These are phyloP conservation scores for Zalaria obscura DNA, from an alignment of 2,329 filamentous ascomycete species.

Conservation along the genomic window DNA sequence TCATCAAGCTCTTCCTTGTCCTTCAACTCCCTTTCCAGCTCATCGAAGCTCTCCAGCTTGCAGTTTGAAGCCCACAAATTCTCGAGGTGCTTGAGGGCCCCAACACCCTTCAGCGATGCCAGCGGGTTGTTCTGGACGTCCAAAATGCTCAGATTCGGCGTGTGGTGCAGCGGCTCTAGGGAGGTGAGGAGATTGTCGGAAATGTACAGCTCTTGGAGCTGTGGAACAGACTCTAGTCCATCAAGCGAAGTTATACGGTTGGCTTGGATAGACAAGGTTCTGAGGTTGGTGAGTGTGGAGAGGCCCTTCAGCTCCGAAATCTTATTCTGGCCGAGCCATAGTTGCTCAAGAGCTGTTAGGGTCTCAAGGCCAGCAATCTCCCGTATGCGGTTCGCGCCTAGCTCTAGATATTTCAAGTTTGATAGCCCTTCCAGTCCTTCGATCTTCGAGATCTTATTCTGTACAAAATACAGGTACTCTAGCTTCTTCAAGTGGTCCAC, in stretches of 20 bases:
- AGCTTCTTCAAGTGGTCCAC: constrained; percentile 64
- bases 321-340: constrained; percentile 96
- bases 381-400: constrained; percentile 83
- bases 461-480: constrained; percentile 78
- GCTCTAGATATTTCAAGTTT: constrained; percentile 68
- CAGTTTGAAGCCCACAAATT: constrained; percentile 95
- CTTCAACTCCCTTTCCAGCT: constrained; percentile 63
- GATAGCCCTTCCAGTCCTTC: constrained; percentile 66
- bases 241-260: constrained; percentile 74
- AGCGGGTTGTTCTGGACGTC: constrained; percentile 87
- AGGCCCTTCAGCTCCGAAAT: constrained; percentile 74
- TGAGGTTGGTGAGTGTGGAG: constrained; percentile 59
- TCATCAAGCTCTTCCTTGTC: constrained; percentile 73
- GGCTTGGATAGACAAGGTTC: constrained; percentile 85
- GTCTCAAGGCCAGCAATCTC: constrained; percentile 76
- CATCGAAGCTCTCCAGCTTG: constrained; percentile 60
- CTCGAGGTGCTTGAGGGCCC: constrained; percentile 55
- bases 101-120: constrained; percentile 57
- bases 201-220: constrained; percentile 86
- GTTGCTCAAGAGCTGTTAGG: constrained; percentile 63
- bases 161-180: constrained; percentile 49
- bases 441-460: constrained; percentile 84
- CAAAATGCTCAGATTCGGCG: constrained; percentile 53
- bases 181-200: constrained; percentile 82
- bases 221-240: constrained; percentile 57